phyloP scores from a whole-genome alignment of 495 filamentous ascomycete genomes.

The Pseudoneurospora amorphoporcata region DNA sequence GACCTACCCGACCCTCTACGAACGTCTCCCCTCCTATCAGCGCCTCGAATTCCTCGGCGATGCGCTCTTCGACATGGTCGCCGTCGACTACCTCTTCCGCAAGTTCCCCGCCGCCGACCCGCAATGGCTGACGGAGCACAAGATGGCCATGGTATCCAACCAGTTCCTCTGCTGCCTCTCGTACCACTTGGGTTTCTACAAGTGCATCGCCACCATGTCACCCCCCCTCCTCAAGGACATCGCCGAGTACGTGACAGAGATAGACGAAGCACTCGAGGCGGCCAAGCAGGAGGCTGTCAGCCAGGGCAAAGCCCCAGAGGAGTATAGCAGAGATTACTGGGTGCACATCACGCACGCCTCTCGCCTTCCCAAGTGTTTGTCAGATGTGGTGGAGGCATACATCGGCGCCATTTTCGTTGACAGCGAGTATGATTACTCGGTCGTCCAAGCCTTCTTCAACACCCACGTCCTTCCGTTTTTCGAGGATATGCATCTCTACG shows the following conservation, averaged over 20 bases:
- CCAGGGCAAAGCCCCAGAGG: constrained; percentile 20
- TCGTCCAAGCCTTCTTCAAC: constrained; percentile 70
- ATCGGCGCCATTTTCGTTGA: constrained; percentile 89
- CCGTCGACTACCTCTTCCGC: constrained; percentile 69
- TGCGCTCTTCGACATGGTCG: constrained; percentile 78
- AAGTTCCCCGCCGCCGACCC: constrained; percentile 71
- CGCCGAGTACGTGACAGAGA: constrained; percentile 55
- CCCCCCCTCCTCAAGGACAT: constrained; percentile 51
- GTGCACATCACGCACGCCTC: constrained; percentile 43
- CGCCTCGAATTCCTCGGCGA: constrained; percentile 92
- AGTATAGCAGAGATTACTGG: constrained; percentile 74
- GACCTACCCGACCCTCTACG: constrained; percentile 58
- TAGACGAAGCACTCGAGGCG: constrained; percentile 43
- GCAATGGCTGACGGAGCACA: constrained; percentile 98
- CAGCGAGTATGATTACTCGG: constrained; percentile 64
- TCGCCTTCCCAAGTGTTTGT: constrained; percentile 75
- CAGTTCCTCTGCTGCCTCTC: constrained; percentile 80
- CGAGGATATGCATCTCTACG: constrained; percentile 79
- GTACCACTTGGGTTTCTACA: constrained; percentile 66
- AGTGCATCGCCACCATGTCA: constrained; percentile 55
- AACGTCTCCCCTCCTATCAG: constrained; percentile 80
- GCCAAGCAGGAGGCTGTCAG: constrained; percentile 32
- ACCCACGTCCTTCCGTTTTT: constrained; percentile 66
- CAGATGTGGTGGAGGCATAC: constrained; percentile 85
- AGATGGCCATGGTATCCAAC: constrained; percentile 99